Percentiles rank a stretch among this genome's conserved stretches.
These are phyloP conservation scores for Chaetomium cochliodes DNA, from an alignment of 495 filamentous ascomycete species.

Conservation along the genomic window DNA sequence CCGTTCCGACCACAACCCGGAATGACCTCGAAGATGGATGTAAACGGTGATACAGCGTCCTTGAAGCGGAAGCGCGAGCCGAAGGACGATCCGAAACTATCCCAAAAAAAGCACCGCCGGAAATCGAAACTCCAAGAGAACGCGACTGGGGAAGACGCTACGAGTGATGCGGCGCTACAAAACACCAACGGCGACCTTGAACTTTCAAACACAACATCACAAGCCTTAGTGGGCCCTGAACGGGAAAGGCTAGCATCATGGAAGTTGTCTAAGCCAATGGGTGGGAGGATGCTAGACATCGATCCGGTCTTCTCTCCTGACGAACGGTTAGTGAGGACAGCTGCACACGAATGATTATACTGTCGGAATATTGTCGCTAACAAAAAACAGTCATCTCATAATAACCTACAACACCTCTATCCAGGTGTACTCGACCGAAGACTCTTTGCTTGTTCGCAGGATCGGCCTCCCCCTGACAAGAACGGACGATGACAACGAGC, in stretches of 20 bases:
- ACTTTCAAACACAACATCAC: slow-evolving; percentile 20
- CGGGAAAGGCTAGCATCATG: slow-evolving; percentile 40
- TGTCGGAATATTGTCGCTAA: slow-evolving; percentile 35
- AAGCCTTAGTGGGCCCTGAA: background rate
- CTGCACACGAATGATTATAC: background rate
- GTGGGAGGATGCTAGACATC: slow-evolving; percentile 66
- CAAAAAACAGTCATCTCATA: slow-evolving; percentile 60
- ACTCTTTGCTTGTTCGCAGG: slow-evolving; percentile 72
- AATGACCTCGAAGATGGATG: slow-evolving; percentile 29
- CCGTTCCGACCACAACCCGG: background rate
- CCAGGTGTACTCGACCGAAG: slow-evolving; percentile 75
- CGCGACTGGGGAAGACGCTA: background rate
- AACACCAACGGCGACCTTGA: slow-evolving; percentile 19
- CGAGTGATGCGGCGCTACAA: background rate
- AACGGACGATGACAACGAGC: slow-evolving; percentile 26
- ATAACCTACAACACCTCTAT: slow-evolving; percentile 61
- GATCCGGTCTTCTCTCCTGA: slow-evolving; percentile 78
- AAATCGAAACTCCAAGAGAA: slow-evolving; percentile 25
- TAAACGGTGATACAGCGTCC: slow-evolving; percentile 34
- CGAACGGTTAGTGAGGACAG: slow-evolving; percentile 63
- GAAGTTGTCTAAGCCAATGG: slow-evolving; percentile 61
- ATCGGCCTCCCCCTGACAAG: slow-evolving; percentile 44
- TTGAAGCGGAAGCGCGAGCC: slow-evolving; percentile 39
- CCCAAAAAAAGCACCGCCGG: slow-evolving; percentile 35
- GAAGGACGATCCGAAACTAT: slow-evolving; percentile 32